Conservation (phyloP, 169 alveolate species). For the Cyclospora cayetanensis region DNA sequence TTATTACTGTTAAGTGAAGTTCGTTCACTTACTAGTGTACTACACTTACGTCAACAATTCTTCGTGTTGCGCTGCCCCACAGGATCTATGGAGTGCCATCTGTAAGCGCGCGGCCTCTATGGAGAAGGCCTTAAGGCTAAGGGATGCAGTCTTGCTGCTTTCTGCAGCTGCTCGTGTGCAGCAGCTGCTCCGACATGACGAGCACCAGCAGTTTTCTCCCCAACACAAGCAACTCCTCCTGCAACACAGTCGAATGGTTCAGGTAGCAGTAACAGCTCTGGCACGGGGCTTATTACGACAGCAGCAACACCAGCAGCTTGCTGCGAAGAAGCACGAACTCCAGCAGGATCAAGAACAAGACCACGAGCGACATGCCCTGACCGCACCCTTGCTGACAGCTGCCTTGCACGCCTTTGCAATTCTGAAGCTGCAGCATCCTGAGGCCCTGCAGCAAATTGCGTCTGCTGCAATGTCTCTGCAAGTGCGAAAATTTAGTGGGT, state of each 20-base stretch:
- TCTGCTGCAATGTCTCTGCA: constrained; percentile 1
- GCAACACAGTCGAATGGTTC: neutral
- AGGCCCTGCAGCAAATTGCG: neutral
- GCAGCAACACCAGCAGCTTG: neutral
- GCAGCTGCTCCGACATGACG: neutral
- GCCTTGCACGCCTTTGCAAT: neutral
- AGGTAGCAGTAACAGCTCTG: neutral
- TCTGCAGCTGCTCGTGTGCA: neutral
- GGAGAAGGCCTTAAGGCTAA: neutral
- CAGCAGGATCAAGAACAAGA: neutral
- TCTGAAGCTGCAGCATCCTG: neutral
- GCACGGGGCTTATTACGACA: neutral
- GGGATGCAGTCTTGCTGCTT: neutral
- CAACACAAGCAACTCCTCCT: neutral
- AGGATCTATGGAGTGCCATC: neutral
- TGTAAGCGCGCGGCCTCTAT: neutral
- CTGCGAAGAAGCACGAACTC: neutral
- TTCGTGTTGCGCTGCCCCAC: too few relatives aligned
- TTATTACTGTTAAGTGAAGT: too few relatives aligned
- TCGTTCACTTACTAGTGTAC: too few relatives aligned
- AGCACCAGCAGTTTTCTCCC: neutral
- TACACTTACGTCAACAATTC: too few relatives aligned
- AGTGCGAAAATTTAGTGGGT: neutral
- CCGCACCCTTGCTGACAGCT: neutral
- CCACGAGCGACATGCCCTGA: neutral